Base-by-base conservation (phyloP, 257 asterid species). In the Leonotis leonurus region DNA sequence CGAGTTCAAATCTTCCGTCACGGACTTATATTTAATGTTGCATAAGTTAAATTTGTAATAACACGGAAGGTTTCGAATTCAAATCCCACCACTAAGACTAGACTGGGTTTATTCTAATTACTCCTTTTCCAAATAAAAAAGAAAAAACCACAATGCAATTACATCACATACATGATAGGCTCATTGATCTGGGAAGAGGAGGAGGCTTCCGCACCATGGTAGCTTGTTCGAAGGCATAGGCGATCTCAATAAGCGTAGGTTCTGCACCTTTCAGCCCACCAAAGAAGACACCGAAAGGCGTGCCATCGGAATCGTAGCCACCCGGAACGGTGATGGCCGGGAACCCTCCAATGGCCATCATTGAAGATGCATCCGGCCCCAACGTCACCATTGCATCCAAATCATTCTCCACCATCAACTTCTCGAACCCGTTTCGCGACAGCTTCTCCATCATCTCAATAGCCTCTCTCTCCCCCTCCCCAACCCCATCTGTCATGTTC, bases 241-340 rank as follows among this genome's bases (percentile, higher is more conserved):
- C 81, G 65, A 79, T 59, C 70, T 87, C 87, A 2, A 87, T 85
- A 46, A 87, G 65, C 16, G 14, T 67, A 58, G 85, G 85, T 25
- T 88, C 92, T 14, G 73, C n/a, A 4, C 95, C 92, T 65, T 68
- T 83, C 11, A 85, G 46, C 14, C 95, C 95, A 13, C 92, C 87
- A 30, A 88, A 85, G 43, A 73, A 71, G 6, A 85, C 65, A 1
- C 96, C 89, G 32, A 85, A 77, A 0, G 94, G 92, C 80, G 74
- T 77, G n/a, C 89, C 89, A 45, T 72, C 69, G 5, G 57, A 51
- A 60, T 73, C 83, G 46, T 83, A 85, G 8, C 87, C 91, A 1
- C 86, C 94, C 3, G 91, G 94, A 9, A 88, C 71, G 0, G 77
- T 80, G 70, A 88, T 78, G 3, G 71, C 94, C 21, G 93, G 95